Evolutionary conservation across 2,329 filamentous ascomycete genomes (phyloP), one percentile per base, ranked within the genome.

Genomic region (Diaporthe citrichinensis): DNA sequence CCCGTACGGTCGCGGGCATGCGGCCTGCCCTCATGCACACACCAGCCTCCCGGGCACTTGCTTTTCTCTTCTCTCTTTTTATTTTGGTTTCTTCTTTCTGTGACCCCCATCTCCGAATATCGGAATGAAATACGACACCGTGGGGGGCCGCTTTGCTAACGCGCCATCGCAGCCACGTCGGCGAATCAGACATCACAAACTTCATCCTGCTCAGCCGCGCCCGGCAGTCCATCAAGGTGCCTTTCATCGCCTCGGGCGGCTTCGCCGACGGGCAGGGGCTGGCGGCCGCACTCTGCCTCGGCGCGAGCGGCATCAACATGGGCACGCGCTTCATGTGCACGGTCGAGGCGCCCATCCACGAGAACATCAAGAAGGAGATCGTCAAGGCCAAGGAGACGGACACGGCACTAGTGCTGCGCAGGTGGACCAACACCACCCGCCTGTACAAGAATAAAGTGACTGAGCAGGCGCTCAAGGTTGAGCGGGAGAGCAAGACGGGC

Each of bases 311-410:
- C 78, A 93, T 98, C 86, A 99, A 99, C 86, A 99, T 99, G 97
- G 97, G 97, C 75, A 99, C 97, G 14, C 90, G 97, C 57, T 99
- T 98, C 88, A 97, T 99, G 94, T 96, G 94, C 87, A 98, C 97
- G 0, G 89, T 96, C 59, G 97, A 98, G 85, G 93, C 96, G 23
- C 97, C 97, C 0, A 94, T 99, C 78, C 97, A 99, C 86, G 84
- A 91, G 67, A 98, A 98, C 79, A 95, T 99, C 87, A 99, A 99
- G 90, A 90, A 97, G 84, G 90, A 94, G 79, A 99, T 99, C 81
- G 95, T 98, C 69, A 90, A 92, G 73, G 94, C 96, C 1, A 90
- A 95, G 78, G 97, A 99, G 88, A 95, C 94, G 31, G 95, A 98
- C 84, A 99, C 97, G 0, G 92, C 95, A 79, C 89, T 99, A 71